phyloP scores from a whole-genome alignment of 1,284 basidiomycete genomes.

The Apiotrichum brassicae region DNA sequence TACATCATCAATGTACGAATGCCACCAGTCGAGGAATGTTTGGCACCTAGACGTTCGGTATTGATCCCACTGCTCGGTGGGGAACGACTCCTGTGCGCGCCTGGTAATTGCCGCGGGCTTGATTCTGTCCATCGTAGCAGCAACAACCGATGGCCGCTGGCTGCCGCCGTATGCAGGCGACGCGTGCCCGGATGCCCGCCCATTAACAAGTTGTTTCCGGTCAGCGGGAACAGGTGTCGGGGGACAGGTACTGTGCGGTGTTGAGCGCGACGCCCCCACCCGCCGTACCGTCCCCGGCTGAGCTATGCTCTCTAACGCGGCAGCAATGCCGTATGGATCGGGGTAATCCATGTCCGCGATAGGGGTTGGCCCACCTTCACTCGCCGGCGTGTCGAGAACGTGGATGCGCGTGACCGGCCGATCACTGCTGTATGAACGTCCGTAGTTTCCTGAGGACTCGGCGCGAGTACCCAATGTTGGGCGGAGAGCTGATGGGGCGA shows the following conservation, averaged over 20 bases:
- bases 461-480: not conserved
- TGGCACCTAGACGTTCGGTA: slow-evolving; percentile 11
- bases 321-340: slow-evolving; percentile 27
- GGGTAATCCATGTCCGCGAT: slow-evolving; percentile 20
- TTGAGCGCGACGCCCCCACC: slow-evolving; percentile 5
- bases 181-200: not conserved
- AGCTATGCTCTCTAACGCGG: slow-evolving; percentile 7
- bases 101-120: slow-evolving; percentile 8
- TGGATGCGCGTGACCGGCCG: not conserved
- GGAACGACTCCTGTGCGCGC: slow-evolving; percentile 8
- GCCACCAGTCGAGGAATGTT: slow-evolving; percentile 34
- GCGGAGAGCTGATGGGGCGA: not conserved
- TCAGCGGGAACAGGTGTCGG: slow-evolving; percentile 1
- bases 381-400: slow-evolving; percentile 10
- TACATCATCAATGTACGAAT: slow-evolving; percentile 37
- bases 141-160: slow-evolving; percentile 8
- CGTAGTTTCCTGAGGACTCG: too few species aligned
- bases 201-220: not conserved
- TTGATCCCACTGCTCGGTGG: slow-evolving; percentile 7
- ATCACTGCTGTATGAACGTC: too few species aligned
- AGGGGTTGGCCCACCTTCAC: slow-evolving; percentile 9
- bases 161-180: not conserved
- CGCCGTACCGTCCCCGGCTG: not conserved
- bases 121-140: slow-evolving; percentile 4
- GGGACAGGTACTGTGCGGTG: slow-evolving; percentile 17